phyloP scores from a whole-genome alignment of 768 basidiomycete genomes.

The Leccinum disarticulatum region DNA sequence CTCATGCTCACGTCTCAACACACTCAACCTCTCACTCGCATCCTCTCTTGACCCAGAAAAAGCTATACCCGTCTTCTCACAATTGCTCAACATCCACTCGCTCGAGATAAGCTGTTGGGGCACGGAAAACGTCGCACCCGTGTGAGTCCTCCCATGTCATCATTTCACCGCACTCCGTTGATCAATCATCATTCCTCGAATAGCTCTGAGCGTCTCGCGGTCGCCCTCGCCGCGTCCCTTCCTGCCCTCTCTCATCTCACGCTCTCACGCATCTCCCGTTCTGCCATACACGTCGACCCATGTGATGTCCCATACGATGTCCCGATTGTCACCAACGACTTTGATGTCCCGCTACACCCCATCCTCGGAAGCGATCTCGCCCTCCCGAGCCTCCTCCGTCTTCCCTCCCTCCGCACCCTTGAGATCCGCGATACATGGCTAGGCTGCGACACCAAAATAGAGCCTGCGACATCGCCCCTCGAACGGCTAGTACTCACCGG shows the following conservation, averaged over 20 bases:
- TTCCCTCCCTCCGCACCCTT: slow-evolving; percentile 61
- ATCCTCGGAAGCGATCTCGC: slow-evolving; percentile 54
- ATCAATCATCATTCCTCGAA: not conserved
- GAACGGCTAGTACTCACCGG: slow-evolving; percentile 29
- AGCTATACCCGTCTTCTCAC: slow-evolving; percentile 24
- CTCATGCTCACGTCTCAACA: slow-evolving; percentile 44
- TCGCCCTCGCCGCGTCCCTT: slow-evolving; percentile 62
- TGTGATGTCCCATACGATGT: slow-evolving; percentile 39
- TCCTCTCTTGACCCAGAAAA: slow-evolving; percentile 20
- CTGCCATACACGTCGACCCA: slow-evolving; percentile 61
- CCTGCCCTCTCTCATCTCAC: slow-evolving; percentile 55
- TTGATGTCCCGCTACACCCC: slow-evolving; percentile 56
- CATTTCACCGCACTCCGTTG: not conserved
- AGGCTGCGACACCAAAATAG: slow-evolving; percentile 38
- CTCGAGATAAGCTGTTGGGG: slow-evolving; percentile 27
- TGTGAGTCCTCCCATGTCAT: slow-evolving; percentile 32
- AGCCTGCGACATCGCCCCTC: slow-evolving; percentile 5
- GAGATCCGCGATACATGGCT: slow-evolving; percentile 71
- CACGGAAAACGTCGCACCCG: slow-evolving; percentile 34
- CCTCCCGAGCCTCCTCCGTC: slow-evolving; percentile 66
- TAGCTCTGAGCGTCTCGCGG: slow-evolving; percentile 59
- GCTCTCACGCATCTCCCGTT: slow-evolving; percentile 65
- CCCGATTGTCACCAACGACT: slow-evolving; percentile 62
- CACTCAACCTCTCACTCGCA: slow-evolving; percentile 30
- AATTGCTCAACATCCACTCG: slow-evolving; percentile 16